phyloP scores from a whole-genome alignment of 2,329 filamentous ascomycete species.

The Hypomyces rosellus region DNA sequence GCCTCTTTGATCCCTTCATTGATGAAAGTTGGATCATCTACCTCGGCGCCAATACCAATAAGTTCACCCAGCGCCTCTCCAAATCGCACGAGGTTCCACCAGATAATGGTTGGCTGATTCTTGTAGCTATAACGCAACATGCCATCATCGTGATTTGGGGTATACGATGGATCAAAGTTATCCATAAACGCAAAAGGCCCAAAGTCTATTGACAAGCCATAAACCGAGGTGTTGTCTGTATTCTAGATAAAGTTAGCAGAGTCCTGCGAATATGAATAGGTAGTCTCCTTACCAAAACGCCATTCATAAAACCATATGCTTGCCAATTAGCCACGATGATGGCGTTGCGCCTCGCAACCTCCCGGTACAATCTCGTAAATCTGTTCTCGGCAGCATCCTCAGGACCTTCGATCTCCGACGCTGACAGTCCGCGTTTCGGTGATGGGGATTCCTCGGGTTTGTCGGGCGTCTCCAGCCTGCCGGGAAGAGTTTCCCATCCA shows the following conservation, averaged over 20 bases:
- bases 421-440: conserved; percentile 47
- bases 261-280: background rate
- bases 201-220: conserved; percentile 86
- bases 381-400: conserved; percentile 70
- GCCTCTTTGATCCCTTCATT: conserved; percentile 60
- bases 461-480: conserved; percentile 45
- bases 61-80: conserved; percentile 86
- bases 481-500: conserved; percentile 81
- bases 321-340: conserved; percentile 89
- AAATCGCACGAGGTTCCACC: conserved; percentile 95
- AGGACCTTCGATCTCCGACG: conserved; percentile 59
- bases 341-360: conserved; percentile 80
- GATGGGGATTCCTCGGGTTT: conserved; percentile 36
- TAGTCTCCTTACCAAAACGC: conserved; percentile 59
- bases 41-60: conserved; percentile 65
- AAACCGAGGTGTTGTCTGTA: conserved; percentile 92
- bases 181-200: conserved; percentile 98
- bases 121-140: conserved; percentile 83
- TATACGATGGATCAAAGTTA: conserved; percentile 90
- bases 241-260: conserved; percentile 42
- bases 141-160: conserved; percentile 92
- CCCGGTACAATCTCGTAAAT: conserved; percentile 79
- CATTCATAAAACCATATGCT: conserved; percentile 98
- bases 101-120: conserved; percentile 92
- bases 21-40: conserved; percentile 68